Percentiles rank a stretch among this genome's conserved stretches.
These are phyloP conservation scores for Tetraselmis chui DNA, from an alignment of 139 green algal genomes.

Conservation along the genomic window DNA sequence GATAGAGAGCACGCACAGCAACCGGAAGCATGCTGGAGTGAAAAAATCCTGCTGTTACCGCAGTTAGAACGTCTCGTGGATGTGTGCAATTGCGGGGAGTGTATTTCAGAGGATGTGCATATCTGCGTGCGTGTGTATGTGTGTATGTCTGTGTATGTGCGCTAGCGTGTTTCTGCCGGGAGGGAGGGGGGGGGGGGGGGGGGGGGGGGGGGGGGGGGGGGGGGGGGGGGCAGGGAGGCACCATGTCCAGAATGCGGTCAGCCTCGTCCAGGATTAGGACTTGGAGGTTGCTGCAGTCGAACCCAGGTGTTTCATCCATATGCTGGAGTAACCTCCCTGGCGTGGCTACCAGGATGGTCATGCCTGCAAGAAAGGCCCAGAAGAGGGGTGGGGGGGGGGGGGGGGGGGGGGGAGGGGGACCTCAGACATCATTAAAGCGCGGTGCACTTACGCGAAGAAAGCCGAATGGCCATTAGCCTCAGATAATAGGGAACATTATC, in stretches of 20 bases:
- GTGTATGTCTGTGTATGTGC: too few relatives aligned
- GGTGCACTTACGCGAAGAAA: too few relatives aligned
- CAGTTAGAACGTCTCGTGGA: too few relatives aligned
- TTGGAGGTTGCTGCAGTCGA: conserved; percentile 72
- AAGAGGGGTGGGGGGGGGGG: neutral
- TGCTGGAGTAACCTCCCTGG: conserved; percentile 94
- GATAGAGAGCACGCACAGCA: neutral
- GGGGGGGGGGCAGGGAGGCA: neutral
- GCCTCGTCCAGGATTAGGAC: conserved; percentile 96
- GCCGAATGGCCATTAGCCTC: too few relatives aligned
- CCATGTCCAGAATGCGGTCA: conserved; percentile 93
- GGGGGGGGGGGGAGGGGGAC: neutral
- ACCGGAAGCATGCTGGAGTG: neutral
- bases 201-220: too few relatives aligned
- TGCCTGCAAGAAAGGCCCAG: conserved; percentile 20
- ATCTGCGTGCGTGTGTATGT: too few relatives aligned
- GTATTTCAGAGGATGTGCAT: too few relatives aligned
- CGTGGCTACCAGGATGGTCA: conserved; percentile 92
- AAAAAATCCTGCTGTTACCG: too few relatives aligned
- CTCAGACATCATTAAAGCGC: neutral
- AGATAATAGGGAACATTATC: too few relatives aligned
- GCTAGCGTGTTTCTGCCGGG: too few relatives aligned
- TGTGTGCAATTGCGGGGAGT: too few relatives aligned
- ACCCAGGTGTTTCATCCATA: conserved; percentile 97
- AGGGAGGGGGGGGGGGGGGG: too few relatives aligned